These are phyloP conservation scores for Xanthoconium purpureum DNA, from an alignment of 768 basidiomycete genomes.

Conservation along the genomic window DNA sequence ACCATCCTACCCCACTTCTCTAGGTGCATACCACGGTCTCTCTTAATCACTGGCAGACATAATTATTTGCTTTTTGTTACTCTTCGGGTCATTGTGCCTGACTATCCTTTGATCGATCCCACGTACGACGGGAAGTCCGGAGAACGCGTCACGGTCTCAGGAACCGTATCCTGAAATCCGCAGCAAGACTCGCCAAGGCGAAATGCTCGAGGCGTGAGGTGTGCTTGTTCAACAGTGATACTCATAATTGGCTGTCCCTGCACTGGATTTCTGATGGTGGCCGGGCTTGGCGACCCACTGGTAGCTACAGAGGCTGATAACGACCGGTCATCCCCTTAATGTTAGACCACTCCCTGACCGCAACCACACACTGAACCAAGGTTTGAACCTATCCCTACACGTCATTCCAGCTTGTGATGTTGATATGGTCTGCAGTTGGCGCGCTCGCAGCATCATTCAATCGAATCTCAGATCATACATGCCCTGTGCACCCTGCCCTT, in stretches of 20 bases:
- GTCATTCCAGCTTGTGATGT: not conserved
- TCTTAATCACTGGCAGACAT: slow-evolving; percentile 18
- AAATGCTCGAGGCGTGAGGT: too few species aligned
- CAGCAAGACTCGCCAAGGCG: not conserved
- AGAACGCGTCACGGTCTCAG: not conserved
- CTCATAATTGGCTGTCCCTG: not conserved
- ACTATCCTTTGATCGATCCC: not conserved
- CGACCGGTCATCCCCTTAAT: not conserved
- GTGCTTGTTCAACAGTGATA: not conserved
- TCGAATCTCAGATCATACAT: not conserved
- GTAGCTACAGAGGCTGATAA: too few species aligned
- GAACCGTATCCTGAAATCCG: not conserved
- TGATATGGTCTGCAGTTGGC: too few species aligned
- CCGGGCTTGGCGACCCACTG: not conserved
- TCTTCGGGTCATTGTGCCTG: not conserved
- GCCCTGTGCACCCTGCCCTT: too few species aligned
- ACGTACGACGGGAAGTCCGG: too few species aligned
- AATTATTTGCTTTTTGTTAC: not conserved
- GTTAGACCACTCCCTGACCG: not conserved
- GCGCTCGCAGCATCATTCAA: not conserved
- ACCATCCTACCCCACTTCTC: slow-evolving; percentile 8
- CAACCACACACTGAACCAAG: too few species aligned
- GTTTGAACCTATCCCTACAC: not conserved
- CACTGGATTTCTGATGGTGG: slow-evolving; percentile 6
- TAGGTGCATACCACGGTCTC: slow-evolving; percentile 11